Percentiles rank a stretch among this genome's conserved stretches.
phyloP scores from a whole-genome alignment of 2,329 filamentous ascomycete species.

The Penicillium occitanis region DNA sequence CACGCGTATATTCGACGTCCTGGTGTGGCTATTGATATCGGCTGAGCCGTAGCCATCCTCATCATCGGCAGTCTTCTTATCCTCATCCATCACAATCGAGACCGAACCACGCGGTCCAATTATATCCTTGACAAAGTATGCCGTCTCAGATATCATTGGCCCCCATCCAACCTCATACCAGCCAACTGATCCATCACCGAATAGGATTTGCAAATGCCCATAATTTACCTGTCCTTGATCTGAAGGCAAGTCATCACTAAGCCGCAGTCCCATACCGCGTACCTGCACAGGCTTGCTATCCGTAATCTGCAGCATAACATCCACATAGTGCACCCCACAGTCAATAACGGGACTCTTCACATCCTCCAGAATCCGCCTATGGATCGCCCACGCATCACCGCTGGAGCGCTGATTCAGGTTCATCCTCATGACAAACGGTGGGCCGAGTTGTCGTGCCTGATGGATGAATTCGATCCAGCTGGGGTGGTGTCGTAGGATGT shows the following conservation, averaged over 20 bases:
- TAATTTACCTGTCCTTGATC: slow-evolving; percentile 25
- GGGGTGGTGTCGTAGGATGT: slow-evolving; percentile 24
- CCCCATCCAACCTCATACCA: slow-evolving; percentile 27
- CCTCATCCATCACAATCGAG: slow-evolving; percentile 24
- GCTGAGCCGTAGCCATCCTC: slow-evolving; percentile 15
- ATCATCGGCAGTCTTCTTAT: background rate
- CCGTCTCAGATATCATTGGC: slow-evolving; percentile 26
- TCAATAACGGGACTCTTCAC: slow-evolving; percentile 24
- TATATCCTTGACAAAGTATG: slow-evolving; percentile 26
- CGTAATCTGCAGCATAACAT: slow-evolving; percentile 26
- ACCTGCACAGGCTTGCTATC: slow-evolving; percentile 25
- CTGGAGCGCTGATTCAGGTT: slow-evolving; percentile 25
- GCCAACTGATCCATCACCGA: slow-evolving; percentile 25
- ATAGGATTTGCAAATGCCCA: slow-evolving; percentile 25
- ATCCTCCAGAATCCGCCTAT: slow-evolving; percentile 23
- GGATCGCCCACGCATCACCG: slow-evolving; percentile 24
- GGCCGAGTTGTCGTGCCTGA: slow-evolving; percentile 24
- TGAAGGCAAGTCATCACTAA: slow-evolving; percentile 22
- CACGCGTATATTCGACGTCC: slow-evolving; percentile 23
- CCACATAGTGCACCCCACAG: slow-evolving; percentile 25
- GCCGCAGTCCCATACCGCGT: slow-evolving; percentile 24
- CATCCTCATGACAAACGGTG: slow-evolving; percentile 27
- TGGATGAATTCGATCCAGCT: slow-evolving; percentile 26
- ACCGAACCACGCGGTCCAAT: slow-evolving; percentile 25
- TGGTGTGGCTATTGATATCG: slow-evolving; percentile 24